Evolutionary conservation across 1,284 basidiomycete species (phyloP).

Genomic region (Cryptococcus jaspeensis): DNA sequence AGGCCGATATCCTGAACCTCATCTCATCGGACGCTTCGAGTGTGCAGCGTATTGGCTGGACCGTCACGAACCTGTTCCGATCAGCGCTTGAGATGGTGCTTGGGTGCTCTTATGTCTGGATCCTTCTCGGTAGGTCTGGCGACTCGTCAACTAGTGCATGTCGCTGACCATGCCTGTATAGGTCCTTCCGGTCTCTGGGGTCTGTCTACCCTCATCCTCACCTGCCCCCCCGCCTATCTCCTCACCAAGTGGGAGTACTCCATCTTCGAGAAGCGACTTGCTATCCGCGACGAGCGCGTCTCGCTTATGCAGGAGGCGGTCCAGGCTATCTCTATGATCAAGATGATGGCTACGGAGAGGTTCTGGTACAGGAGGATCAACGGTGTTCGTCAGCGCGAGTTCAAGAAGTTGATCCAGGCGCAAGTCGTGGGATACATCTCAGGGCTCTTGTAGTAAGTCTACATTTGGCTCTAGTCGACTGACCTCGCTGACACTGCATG

Average conservation of each 20-base stretch:
- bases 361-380: conserved; percentile 78
- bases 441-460: conserved; percentile 29
- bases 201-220: conserved; percentile 25
- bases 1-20: conserved; percentile 39
- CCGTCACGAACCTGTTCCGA: conserved; percentile 53
- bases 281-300: conserved; percentile 78
- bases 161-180: background rate
- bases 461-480: background rate
- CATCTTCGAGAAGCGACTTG: conserved; percentile 80
- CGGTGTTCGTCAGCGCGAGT: conserved; percentile 68
- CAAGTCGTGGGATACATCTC: conserved; percentile 19
- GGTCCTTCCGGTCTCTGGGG: conserved; percentile 35
- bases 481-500: background rate
- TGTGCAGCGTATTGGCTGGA: conserved; percentile 19
- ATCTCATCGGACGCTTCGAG: conserved; percentile 26
- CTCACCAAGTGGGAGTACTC: conserved; percentile 76
- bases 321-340: conserved; percentile 87
- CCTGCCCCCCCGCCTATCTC: conserved; percentile 78
- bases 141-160: background rate
- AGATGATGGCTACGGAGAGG: conserved; percentile 91
- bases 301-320: conserved; percentile 87
- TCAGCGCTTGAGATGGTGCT: conserved; percentile 77
- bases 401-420: conserved; percentile 64
- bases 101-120: conserved; percentile 73
- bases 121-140: conserved; percentile 62